phyloP scores from a whole-genome alignment of 192 early-diverging fungal species.

The Podila clonocystis region DNA sequence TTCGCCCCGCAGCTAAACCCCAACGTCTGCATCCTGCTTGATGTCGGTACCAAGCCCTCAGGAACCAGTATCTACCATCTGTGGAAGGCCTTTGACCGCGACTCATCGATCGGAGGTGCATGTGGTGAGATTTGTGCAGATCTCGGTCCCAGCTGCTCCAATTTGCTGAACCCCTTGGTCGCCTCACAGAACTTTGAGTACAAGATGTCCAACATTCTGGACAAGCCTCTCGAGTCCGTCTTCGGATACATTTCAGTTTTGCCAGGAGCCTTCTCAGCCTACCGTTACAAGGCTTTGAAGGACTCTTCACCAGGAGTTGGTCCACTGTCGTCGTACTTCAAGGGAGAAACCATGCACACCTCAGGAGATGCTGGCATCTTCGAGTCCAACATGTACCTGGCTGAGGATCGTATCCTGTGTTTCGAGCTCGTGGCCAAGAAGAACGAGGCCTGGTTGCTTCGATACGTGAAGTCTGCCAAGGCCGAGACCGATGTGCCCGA shows the following conservation, averaged over 20 bases:
- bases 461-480: conserved; percentile 88
- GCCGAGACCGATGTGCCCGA: conserved; percentile 95
- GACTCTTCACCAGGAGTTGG: conserved; percentile 68
- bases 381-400: conserved; percentile 93
- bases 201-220: conserved; percentile 96
- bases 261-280: conserved; percentile 95
- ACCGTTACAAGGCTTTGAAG: conserved; percentile 85
- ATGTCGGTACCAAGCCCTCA: conserved; percentile 91
- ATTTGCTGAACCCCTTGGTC: conserved; percentile 86
- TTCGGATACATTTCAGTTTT: conserved; percentile 97
- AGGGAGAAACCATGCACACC: conserved; percentile 90
- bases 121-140: conserved; percentile 95
- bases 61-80: conserved; percentile 87
- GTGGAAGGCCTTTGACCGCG: conserved; percentile 88
- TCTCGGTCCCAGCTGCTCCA: conserved; percentile 75
- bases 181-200: conserved; percentile 98
- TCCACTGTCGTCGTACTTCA: conserved; percentile 87
- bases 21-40: conserved; percentile 88
- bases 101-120: conserved; percentile 86
- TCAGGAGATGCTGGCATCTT: conserved; percentile 76
- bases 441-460: conserved; percentile 79
- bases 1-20: conserved; percentile 85
- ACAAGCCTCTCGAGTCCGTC: conserved; percentile 94
- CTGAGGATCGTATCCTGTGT: conserved; percentile 91
- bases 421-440: conserved; percentile 92